Base-by-base conservation (phyloP, 495 filamentous ascomycete genomes). In the Podospora anserina region DNA sequence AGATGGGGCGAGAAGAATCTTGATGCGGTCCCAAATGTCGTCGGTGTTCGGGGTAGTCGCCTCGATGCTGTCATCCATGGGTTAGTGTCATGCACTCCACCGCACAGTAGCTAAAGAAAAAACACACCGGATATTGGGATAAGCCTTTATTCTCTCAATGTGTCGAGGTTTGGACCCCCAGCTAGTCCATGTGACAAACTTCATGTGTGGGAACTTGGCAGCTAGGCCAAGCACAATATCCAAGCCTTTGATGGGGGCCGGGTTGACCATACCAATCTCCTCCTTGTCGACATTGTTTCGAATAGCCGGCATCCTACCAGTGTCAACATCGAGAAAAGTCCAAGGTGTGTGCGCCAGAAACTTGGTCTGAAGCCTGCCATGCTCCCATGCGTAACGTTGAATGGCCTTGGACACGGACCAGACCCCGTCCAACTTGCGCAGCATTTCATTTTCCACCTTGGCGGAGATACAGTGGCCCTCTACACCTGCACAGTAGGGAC, bases 181-280 rank as follows among this genome's bases (percentile, higher is more conserved):
- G 71, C 76, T 78, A 18, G 57, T 68, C 76, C 76, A 78, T 20
- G 70, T 67, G 53, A 78, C 71, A 61, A 78, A 78, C 61, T 75
- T 72, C 63, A 75, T 61, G 23, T 76, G 28, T 2, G 76, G 76
- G 4, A 76, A 68, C 28, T 64, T 64, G 32, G 66, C 60, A 61
- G 76, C 76, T 5, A 78, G 68, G 1, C 28, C 74, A 26, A 78
- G 26, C 7, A 78, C 53, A 27, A 78, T 78, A 4, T 58, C 13
- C 4, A 75, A 67, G 0, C 76, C 76, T 57, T 78, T 78, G 68
- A 71, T 69, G 7, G 76, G 76, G 61, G 74, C 76, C 2, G 76
- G 76, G 57, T 78, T 78, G 62, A 78, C 66, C 74, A 78, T 75
- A 65, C 76, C 76, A 15, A 78, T 69, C 30, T 75, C 76, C 5